phyloP scores from a whole-genome alignment of 2,329 filamentous ascomycete species.

The Neofusicoccum kwambonambiense region DNA sequence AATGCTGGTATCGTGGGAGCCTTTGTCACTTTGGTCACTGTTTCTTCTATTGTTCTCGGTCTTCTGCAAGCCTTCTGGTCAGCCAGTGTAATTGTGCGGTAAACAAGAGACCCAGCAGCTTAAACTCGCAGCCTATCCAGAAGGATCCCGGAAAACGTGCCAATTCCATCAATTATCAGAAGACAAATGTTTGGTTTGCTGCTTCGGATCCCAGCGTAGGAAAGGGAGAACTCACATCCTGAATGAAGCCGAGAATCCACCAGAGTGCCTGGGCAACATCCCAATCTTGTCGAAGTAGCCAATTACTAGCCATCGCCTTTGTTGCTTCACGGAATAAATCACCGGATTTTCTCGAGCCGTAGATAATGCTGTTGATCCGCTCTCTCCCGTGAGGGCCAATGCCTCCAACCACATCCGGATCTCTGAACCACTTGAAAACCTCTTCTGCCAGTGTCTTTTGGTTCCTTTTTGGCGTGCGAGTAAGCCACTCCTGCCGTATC shows the following conservation, averaged over 20 bases:
- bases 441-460: background rate
- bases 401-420: background rate
- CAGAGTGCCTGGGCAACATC: background rate
- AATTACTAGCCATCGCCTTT: background rate
- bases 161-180: too few species aligned
- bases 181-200: too few species aligned
- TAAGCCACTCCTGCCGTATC: background rate
- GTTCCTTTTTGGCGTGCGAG: background rate
- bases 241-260: background rate
- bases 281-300: background rate
- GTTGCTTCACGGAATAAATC: background rate
- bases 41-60: background rate
- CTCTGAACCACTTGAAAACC: background rate
- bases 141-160: too few species aligned
- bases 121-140: too few species aligned
- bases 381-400: background rate
- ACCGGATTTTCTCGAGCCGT: background rate
- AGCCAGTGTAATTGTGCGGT: too few species aligned
- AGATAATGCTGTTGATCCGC: background rate
- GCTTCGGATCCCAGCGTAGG: too few species aligned
- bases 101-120: too few species aligned
- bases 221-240: background rate
- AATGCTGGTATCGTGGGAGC: background rate
- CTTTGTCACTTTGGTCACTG: background rate
- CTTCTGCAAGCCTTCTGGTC: background rate